Evolutionary conservation across 2,329 filamentous ascomycete genomes (phyloP).

Genomic region (Pestalotiopsis sp.): DNA sequence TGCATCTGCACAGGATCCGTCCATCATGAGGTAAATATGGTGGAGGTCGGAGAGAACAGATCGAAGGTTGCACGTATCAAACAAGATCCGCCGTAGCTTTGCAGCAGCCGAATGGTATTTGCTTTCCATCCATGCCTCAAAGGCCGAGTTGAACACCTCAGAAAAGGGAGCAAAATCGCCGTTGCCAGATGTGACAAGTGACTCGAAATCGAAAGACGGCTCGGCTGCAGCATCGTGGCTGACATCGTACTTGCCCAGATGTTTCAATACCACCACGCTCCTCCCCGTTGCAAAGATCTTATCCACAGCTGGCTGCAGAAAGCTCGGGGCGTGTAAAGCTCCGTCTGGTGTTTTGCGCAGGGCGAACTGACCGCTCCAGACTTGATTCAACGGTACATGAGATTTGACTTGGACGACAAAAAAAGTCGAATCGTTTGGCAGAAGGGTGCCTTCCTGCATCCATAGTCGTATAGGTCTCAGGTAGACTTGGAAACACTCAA

Average conservation of each 20-base stretch:
- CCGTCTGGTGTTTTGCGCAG: conserved; percentile 65
- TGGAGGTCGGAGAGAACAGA: conserved; percentile 68
- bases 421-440: conserved; percentile 68
- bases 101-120: conserved; percentile 72
- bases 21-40: conserved; percentile 74
- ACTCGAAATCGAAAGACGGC: conserved; percentile 57
- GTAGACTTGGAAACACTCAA: conserved; percentile 82
- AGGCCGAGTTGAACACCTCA: conserved; percentile 71
- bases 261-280: conserved; percentile 80
- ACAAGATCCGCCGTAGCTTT: conserved; percentile 67
- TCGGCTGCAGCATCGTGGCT: conserved; percentile 39
- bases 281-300: conserved; percentile 89
- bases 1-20: conserved; percentile 68
- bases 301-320: conserved; percentile 68
- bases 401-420: conserved; percentile 68
- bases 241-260: conserved; percentile 58
- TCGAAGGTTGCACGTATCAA: conserved; percentile 69
- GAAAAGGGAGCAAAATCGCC: conserved; percentile 67
- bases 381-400: conserved; percentile 60
- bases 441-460: conserved; percentile 80
- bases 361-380: conserved; percentile 78
- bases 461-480: conserved; percentile 77
- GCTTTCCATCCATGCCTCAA: conserved; percentile 76
- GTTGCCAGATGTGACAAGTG: conserved; percentile 50
- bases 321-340: conserved; percentile 69